Conservation (phyloP, 2,329 filamentous ascomycete species). For the Septoria petroselini region DNA sequence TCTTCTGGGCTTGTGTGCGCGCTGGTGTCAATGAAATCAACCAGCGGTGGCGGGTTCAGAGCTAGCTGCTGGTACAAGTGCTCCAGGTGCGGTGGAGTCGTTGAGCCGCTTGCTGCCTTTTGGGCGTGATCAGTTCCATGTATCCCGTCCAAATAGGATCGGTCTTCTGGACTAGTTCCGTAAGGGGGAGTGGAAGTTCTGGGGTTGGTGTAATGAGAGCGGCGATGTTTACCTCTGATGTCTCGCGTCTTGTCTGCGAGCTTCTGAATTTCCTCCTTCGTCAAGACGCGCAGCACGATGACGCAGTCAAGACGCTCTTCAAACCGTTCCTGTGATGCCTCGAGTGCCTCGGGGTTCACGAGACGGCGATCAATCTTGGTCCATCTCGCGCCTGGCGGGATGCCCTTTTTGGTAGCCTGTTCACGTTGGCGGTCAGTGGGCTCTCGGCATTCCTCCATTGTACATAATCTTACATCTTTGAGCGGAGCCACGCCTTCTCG, state of each 20-base stretch:
- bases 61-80: conserved; percentile 17
- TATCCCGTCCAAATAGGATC: conserved; percentile 16
- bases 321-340: conserved; percentile 82
- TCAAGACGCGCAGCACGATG: conserved; percentile 83
- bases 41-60: conserved; percentile 15
- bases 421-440: conserved; percentile 12
- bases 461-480: conserved; percentile 66
- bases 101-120: conserved; percentile 16
- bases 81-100: conserved; percentile 18
- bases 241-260: conserved; percentile 79
- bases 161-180: conserved; percentile 19
- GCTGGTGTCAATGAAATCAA: conserved; percentile 21
- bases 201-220: conserved; percentile 12
- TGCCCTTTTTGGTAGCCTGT: conserved; percentile 39
- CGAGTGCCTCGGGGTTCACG: conserved; percentile 84
- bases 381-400: conserved; percentile 72
- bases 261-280: conserved; percentile 82
- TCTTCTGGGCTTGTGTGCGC: conserved; percentile 18
- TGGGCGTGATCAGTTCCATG: conserved; percentile 17
- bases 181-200: not conserved
- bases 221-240: conserved; percentile 57
- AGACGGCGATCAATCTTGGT: conserved; percentile 86
- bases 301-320: conserved; percentile 92
- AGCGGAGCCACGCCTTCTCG: conserved; percentile 91
- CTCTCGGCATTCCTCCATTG: not conserved